These are phyloP conservation scores for Albugo laibachii DNA, from an alignment of 352 stramenopile species.

Conservation along the genomic window DNA sequence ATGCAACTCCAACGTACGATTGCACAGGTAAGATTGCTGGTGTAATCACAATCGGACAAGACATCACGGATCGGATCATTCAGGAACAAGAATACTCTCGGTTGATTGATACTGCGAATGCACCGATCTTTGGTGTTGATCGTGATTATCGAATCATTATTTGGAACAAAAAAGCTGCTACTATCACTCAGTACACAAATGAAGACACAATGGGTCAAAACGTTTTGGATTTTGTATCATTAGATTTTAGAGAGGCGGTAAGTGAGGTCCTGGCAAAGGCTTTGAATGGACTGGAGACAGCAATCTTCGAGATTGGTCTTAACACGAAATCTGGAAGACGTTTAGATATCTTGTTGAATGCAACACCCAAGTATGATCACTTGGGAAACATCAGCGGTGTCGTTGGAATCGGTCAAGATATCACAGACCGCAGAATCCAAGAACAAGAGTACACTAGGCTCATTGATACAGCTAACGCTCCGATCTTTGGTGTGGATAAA, in stretches of 20 bases:
- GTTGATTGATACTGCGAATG: conserved; percentile 67
- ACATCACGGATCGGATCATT: conserved; percentile 61
- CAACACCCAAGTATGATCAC: conserved; percentile 49
- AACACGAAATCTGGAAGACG: conserved; percentile 47
- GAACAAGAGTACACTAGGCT: conserved; percentile 74
- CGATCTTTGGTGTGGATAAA: conserved; percentile 80
- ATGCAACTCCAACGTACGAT: conserved; percentile 47
- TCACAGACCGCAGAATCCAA: conserved; percentile 64
- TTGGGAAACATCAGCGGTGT: conserved; percentile 49
- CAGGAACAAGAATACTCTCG: conserved; percentile 68
- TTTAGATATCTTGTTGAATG: conserved; percentile 67
- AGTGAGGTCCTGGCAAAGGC: conserved; percentile 43
- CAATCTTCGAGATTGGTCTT: conserved; percentile 75
- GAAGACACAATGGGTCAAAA: conserved; percentile 71
- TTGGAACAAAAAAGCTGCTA: conserved; percentile 86
- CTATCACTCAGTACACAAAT: conserved; percentile 75
- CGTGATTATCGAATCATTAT: conserved; percentile 60
- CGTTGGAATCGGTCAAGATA: conserved; percentile 61
- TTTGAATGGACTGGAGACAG: conserved; percentile 33
- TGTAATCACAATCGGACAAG: conserved; percentile 63
- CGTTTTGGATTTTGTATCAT: conserved; percentile 43
- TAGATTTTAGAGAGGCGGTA: conserved; percentile 40
- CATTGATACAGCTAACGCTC: conserved; percentile 80
- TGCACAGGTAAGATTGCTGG: conserved; percentile 36
- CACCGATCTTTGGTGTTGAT: conserved; percentile 71